These are phyloP conservation scores for Trichosporon sp. DNA, from an alignment of 1,284 basidiomycete species.

Conservation along the genomic window DNA sequence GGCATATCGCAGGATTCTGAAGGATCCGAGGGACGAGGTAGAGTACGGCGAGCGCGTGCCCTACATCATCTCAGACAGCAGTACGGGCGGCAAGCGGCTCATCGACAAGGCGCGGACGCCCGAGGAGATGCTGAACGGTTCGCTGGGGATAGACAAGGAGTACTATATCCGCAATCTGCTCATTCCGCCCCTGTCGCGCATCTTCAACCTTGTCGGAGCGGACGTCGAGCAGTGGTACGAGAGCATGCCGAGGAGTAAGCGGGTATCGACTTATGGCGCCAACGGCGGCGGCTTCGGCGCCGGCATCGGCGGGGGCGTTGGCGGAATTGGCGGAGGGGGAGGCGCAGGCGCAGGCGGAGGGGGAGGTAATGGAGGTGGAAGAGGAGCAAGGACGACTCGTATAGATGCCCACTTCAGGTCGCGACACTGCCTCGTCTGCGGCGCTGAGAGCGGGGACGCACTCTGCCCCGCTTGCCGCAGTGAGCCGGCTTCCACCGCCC, in stretches of 20 bases:
- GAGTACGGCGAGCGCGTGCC: slow-evolving; percentile 92
- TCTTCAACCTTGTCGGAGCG: slow-evolving; percentile 87
- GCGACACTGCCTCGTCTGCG: slow-evolving; percentile 9
- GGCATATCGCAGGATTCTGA: slow-evolving; percentile 66
- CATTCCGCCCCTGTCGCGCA: slow-evolving; percentile 80
- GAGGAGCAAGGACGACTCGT: slow-evolving; percentile 32
- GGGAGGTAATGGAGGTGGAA: too few species aligned
- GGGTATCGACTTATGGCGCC: slow-evolving; percentile 13
- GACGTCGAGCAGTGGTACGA: slow-evolving; percentile 84
- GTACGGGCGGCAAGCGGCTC: slow-evolving; percentile 61
- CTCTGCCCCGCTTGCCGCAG: slow-evolving; percentile 62
- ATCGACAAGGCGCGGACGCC: slow-evolving; percentile 78
- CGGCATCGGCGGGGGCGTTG: too few species aligned
- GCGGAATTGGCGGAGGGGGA: too few species aligned
- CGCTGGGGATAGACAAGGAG: slow-evolving; percentile 66
- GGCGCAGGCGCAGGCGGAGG: too few species aligned
- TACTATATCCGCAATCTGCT: slow-evolving; percentile 88
- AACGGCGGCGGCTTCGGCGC: neutral
- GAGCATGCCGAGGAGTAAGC: slow-evolving; percentile 62
- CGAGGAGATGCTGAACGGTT: slow-evolving; percentile 65
- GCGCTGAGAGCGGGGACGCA: neutral
- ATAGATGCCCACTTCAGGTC: slow-evolving; percentile 22
- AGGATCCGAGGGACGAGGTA: slow-evolving; percentile 74
- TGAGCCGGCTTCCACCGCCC: slow-evolving; percentile 57
- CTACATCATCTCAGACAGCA: slow-evolving; percentile 67